These are phyloP conservation scores for Penicillium nucicola DNA, from an alignment of 495 filamentous ascomycete species.

Conservation along the genomic window DNA sequence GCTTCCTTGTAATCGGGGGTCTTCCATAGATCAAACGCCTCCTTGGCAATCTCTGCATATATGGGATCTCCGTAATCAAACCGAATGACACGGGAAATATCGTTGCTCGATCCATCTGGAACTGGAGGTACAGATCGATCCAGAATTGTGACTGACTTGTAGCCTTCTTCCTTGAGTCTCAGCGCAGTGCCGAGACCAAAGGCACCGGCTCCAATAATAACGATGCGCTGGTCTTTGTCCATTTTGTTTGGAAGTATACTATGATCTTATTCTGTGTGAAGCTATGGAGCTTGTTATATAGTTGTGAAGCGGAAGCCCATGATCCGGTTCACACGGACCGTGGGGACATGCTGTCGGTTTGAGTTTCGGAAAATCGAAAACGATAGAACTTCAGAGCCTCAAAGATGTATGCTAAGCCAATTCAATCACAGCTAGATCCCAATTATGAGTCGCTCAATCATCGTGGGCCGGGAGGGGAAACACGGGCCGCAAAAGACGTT, in stretches of 20 bases:
- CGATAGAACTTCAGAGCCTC: no score
- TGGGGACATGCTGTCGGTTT: neutral
- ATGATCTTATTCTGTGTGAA: neutral
- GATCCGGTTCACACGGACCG: neutral
- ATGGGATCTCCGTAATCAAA: slow-evolving; percentile 68
- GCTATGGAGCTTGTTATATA: neutral
- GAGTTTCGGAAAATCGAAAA: no score
- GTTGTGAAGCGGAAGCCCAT: neutral
- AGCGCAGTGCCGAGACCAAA: slow-evolving; percentile 66
- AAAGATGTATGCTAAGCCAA: no score
- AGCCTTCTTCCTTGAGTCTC: slow-evolving; percentile 50
- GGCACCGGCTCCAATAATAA: slow-evolving; percentile 69
- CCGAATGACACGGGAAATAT: slow-evolving; percentile 68
- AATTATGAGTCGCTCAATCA: no score
- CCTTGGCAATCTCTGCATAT: slow-evolving; percentile 61
- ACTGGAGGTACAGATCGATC: slow-evolving; percentile 59
- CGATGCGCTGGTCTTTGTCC: slow-evolving; percentile 39
- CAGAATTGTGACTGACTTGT: slow-evolving; percentile 57
- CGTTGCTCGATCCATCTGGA: slow-evolving; percentile 59
- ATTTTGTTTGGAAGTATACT: slow-evolving; percentile 1
- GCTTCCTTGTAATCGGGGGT: slow-evolving; percentile 31
- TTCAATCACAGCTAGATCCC: no score
- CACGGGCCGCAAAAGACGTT: no score
- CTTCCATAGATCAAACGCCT: slow-evolving; percentile 67
- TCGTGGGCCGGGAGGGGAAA: no score